Evolutionary conservation across 305 asterid species (phyloP).

Genomic region (Euphrasia arctica): DNA sequence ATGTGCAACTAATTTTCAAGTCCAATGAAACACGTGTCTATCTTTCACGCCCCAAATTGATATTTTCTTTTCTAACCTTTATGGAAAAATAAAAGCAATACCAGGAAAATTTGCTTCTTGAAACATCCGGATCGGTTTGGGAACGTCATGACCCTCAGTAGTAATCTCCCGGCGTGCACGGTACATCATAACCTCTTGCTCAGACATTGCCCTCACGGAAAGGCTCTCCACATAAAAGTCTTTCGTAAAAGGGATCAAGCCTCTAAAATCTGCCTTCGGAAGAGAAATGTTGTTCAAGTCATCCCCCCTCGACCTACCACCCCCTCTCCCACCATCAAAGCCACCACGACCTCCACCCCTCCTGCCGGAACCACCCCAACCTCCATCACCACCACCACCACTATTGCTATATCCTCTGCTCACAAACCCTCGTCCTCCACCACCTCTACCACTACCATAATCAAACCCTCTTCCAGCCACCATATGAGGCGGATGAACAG

Average conservation of each 20-base stretch:
- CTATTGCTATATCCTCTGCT: conserved; percentile 33
- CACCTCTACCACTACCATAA: conserved; percentile 35
- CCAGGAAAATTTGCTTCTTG: conserved; percentile 92
- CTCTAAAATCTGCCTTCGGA: conserved; percentile 75
- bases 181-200: conserved; percentile 62
- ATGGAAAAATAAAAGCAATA: conserved; percentile 27
- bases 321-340: conserved; percentile 44
- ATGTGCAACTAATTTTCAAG: background rate
- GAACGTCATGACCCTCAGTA: conserved; percentile 72
- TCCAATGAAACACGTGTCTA: background rate
- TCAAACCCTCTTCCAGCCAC: conserved; percentile 42
- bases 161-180: conserved; percentile 76
- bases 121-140: conserved; percentile 80
- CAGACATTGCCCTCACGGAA: conserved; percentile 69
- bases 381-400: conserved; percentile 25
- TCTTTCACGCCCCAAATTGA: background rate
- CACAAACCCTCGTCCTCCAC: conserved; percentile 38
- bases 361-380: conserved; percentile 27
- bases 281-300: conserved; percentile 70
- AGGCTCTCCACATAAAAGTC: conserved; percentile 76
- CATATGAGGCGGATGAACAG: conserved; percentile 40
- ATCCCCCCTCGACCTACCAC: conserved; percentile 52
- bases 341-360: conserved; percentile 32
- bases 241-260: conserved; percentile 77
- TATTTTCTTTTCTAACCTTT: background rate